Percentiles rank a stretch among this genome's conserved stretches.
Conservation (phyloP, 1,284 basidiomycete genomes). For the Malassezia caprae region DNA sequence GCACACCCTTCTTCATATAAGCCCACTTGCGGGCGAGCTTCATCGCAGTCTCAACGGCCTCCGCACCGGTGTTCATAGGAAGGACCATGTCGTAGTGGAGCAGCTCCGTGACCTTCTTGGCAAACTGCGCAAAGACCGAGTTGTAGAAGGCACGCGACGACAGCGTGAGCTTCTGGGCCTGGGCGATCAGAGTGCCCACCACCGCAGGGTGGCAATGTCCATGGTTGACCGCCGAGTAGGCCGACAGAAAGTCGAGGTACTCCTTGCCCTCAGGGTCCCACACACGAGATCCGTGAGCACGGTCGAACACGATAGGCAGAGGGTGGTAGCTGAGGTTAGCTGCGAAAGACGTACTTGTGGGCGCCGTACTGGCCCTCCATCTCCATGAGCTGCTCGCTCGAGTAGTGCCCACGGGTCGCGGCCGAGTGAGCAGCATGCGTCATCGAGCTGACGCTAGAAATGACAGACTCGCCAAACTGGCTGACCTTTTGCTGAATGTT, state of each 20-base stretch:
- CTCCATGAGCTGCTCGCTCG: slow-evolving; percentile 60
- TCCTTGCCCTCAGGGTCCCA: slow-evolving; percentile 79
- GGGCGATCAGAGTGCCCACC: slow-evolving; percentile 67
- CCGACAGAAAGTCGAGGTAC: slow-evolving; percentile 69
- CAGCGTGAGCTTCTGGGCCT: slow-evolving; percentile 81
- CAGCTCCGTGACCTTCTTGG: slow-evolving; percentile 70
- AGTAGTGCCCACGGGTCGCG: slow-evolving; percentile 22
- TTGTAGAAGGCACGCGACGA: slow-evolving; percentile 96
- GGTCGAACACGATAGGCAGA: slow-evolving; percentile 84
- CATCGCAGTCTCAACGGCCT: slow-evolving; percentile 67
- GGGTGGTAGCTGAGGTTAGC: slow-evolving; percentile 73
- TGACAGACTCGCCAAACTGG: neutral
- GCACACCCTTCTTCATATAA: slow-evolving; percentile 61
- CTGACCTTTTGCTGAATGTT: slow-evolving; percentile 8
- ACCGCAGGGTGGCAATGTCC: slow-evolving; percentile 93
- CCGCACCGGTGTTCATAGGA: slow-evolving; percentile 99
- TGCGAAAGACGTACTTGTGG: slow-evolving; percentile 60
- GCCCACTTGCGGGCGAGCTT: slow-evolving; percentile 50
- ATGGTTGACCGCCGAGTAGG: slow-evolving; percentile 75
- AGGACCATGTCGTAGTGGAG: slow-evolving; percentile 64
- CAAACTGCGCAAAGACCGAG: slow-evolving; percentile 76
- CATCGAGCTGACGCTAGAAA: slow-evolving; percentile 2
- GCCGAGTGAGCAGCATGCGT: slow-evolving; percentile 16
- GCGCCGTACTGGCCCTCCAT: slow-evolving; percentile 74
- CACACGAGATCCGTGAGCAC: slow-evolving; percentile 77